Evolutionary conservation across 805 yeast genomes (phyloP).

Genomic region (Saccharomycopsis oosterbeekiorum): DNA sequence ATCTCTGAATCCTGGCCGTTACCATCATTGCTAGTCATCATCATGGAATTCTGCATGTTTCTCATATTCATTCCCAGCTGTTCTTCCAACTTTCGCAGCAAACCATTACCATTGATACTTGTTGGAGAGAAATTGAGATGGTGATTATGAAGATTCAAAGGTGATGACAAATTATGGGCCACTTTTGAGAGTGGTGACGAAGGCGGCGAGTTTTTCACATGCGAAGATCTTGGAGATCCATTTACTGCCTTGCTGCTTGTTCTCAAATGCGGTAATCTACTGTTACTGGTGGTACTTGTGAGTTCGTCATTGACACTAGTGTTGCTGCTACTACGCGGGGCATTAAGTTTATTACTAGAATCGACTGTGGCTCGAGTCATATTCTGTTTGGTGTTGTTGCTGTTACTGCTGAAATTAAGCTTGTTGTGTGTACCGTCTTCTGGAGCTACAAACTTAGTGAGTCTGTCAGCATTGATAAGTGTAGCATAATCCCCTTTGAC

Average conservation of each 20-base stretch:
- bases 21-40: neutral
- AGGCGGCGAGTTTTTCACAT: neutral
- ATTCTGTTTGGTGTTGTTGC: no score
- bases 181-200: neutral
- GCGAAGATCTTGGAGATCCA: neutral
- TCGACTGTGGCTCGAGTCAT: neutral
- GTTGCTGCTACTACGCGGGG: neutral
- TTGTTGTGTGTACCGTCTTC: neutral
- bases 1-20: neutral
- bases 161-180: neutral
- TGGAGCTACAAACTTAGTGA: neutral
- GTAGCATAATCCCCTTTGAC: slow-evolving; percentile 31
- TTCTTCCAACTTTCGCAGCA: neutral
- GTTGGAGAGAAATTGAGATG: neutral
- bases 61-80: slow-evolving; percentile 20
- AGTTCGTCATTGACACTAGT: neutral
- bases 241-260: neutral
- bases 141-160: neutral
- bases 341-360: neutral
- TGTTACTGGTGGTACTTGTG: neutral
- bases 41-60: slow-evolving; percentile 43
- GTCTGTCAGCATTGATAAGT: slow-evolving; percentile 21
- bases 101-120: neutral
- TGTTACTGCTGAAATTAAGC: no score
- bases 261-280: neutral